These are phyloP conservation scores for Microsporum canis DNA, from an alignment of 2,329 filamentous ascomycete species.

Conservation along the genomic window DNA sequence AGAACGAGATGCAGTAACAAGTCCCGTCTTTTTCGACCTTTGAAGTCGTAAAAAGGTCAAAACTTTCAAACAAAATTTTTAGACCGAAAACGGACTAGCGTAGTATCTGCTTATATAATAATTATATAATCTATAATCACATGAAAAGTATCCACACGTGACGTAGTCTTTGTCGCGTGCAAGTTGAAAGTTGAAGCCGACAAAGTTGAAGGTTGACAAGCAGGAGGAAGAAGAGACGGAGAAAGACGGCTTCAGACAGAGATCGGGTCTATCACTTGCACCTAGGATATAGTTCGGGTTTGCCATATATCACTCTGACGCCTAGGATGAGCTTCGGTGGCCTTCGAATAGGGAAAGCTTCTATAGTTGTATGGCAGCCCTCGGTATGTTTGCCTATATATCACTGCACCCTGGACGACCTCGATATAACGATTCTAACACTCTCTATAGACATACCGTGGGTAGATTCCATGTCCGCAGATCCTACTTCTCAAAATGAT, in stretches of 20 bases:
- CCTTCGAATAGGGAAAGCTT: neutral
- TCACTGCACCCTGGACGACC: neutral
- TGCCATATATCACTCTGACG: neutral
- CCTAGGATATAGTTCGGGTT: neutral
- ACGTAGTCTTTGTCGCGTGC: neutral
- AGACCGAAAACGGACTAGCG: slow-evolving; percentile 10
- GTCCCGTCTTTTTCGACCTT: neutral
- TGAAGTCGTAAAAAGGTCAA: neutral
- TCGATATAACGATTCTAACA: slow-evolving; percentile 8
- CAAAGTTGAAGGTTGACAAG: neutral
- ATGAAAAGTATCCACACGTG: slow-evolving; percentile 5
- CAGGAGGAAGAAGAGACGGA: neutral
- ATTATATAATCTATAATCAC: slow-evolving; percentile 4
- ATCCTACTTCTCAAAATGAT: slow-evolving; percentile 29
- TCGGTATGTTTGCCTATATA: slow-evolving; percentile 24
- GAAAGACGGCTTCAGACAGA: neutral
- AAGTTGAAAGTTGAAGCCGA: neutral
- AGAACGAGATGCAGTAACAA: neutral
- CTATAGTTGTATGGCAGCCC: slow-evolving; percentile 39
- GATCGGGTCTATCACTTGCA: slow-evolving; percentile 6
- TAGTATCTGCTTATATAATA: neutral
- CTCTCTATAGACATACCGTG: slow-evolving; percentile 39
- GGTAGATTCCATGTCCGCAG: slow-evolving; percentile 43
- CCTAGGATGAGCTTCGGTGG: neutral
- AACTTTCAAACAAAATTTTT: slow-evolving; percentile 11